These are phyloP conservation scores for Opeltia flavorubescens DNA, from an alignment of 495 filamentous ascomycete species.

Conservation along the genomic window DNA sequence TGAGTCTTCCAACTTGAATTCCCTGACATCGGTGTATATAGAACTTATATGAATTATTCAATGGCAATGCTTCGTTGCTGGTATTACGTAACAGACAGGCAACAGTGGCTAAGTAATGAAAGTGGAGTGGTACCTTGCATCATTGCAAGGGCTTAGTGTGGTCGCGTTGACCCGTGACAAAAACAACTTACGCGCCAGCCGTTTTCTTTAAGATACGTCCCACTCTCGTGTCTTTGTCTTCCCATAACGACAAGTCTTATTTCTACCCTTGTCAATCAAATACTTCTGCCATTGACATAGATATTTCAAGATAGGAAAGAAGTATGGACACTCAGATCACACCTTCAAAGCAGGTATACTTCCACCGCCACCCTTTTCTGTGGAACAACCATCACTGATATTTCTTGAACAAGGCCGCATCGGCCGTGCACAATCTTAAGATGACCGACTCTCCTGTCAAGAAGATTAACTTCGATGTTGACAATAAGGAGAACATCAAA, in stretches of 20 bases:
- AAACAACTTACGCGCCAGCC: slow-evolving; percentile 5
- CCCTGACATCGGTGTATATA: too few relatives aligned
- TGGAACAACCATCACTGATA: slow-evolving; percentile 22
- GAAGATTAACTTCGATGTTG: slow-evolving; percentile 64
- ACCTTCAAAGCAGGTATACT: slow-evolving; percentile 72
- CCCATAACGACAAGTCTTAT: slow-evolving; percentile 5
- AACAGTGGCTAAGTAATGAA: too few relatives aligned
- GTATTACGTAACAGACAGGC: too few relatives aligned
- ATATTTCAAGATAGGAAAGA: slow-evolving; percentile 1
- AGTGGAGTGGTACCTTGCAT: slow-evolving; percentile 8
- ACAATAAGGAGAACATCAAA: slow-evolving; percentile 73
- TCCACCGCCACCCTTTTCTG: slow-evolving; percentile 26
- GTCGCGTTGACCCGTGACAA: slow-evolving; percentile 3
- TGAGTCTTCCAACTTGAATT: too few relatives aligned
- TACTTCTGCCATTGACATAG: background rate
- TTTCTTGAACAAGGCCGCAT: slow-evolving; percentile 47
- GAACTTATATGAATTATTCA: too few relatives aligned
- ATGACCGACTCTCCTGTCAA: slow-evolving; percentile 81
- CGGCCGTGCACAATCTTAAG: slow-evolving; percentile 73
- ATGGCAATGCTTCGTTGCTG: too few relatives aligned
- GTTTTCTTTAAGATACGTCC: slow-evolving; percentile 2
- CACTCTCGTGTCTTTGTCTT: slow-evolving; percentile 2
- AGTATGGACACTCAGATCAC: slow-evolving; percentile 53
- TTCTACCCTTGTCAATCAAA: background rate
- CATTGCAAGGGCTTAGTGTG: background rate